Percentiles rank a stretch among this genome's conserved stretches.
These are phyloP conservation scores for Ceratobasidium sp. DNA, from an alignment of 1,284 basidiomycete species.

Conservation along the genomic window DNA sequence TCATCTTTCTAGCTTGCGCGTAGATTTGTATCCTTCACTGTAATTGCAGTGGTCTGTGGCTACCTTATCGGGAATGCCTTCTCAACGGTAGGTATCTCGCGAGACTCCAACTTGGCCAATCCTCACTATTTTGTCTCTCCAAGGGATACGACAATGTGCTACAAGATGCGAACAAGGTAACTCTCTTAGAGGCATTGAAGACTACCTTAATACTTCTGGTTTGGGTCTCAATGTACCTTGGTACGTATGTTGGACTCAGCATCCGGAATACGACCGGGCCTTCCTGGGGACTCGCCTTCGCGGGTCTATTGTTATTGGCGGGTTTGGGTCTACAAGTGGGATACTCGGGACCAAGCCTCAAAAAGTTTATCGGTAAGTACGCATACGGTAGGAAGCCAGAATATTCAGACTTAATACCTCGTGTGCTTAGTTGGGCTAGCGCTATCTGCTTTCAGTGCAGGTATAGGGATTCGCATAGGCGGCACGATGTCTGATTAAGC, in stretches of 20 bases:
- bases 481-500: not conserved
- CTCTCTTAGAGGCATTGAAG: not conserved
- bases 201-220: slow-evolving; percentile 5
- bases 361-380: not conserved
- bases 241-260: not conserved
- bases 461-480: not conserved
- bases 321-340: too few relatives aligned
- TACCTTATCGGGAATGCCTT: slow-evolving; percentile 24
- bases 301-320: too few relatives aligned
- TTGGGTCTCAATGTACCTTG: not conserved
- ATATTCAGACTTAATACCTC: not conserved
- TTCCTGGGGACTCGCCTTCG: slow-evolving; percentile 2
- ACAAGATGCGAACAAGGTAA: not conserved
- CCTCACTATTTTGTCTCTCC: not conserved
- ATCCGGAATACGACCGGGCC: too few relatives aligned
- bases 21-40: not conserved
- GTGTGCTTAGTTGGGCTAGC: slow-evolving; percentile 25
- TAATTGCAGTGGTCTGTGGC: slow-evolving; percentile 5
- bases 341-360: not conserved
- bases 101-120: not conserved
- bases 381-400: not conserved
- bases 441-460: not conserved
- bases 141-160: slow-evolving; percentile 26
- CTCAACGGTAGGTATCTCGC: not conserved
- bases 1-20: too few relatives aligned